Conservation (phyloP, 2,329 filamentous ascomycete genomes). For the Corniculantispora saksenae region DNA sequence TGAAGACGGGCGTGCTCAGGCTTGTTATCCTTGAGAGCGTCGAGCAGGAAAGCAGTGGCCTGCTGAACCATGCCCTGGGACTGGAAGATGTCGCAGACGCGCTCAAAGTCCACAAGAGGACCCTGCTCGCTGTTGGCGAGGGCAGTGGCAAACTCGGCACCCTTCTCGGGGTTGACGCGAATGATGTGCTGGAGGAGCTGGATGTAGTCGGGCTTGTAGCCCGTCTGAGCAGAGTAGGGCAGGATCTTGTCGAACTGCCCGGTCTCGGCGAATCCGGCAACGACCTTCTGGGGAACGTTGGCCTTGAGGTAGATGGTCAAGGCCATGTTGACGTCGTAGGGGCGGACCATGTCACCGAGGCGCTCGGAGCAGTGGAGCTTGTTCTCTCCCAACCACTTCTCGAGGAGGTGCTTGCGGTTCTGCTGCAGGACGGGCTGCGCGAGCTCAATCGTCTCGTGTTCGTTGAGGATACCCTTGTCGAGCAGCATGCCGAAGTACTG, state of each 20-base stretch:
- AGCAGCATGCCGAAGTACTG: constrained; percentile 98
- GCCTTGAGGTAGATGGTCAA: constrained; percentile 88
- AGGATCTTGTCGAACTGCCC: constrained; percentile 97
- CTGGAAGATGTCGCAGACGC: constrained; percentile 96
- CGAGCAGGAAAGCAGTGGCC: constrained; percentile 95
- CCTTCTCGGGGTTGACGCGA: constrained; percentile 88
- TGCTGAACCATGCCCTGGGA: constrained; percentile 97
- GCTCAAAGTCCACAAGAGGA: constrained; percentile 86
- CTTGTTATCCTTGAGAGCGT: constrained; percentile 91
- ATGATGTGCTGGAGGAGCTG: constrained; percentile 90
- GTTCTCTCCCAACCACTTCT: constrained; percentile 97
- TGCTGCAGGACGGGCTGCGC: constrained; percentile 90
- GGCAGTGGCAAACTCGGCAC: constrained; percentile 88
- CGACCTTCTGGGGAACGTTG: constrained; percentile 88
- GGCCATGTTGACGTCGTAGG: constrained; percentile 85
- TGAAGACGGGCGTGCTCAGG: constrained; percentile 92
- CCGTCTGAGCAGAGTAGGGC: constrained; percentile 79
- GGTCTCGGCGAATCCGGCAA: constrained; percentile 91
- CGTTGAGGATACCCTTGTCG: constrained; percentile 91
- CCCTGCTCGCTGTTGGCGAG: constrained; percentile 87
- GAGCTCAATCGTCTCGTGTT: constrained; percentile 90
- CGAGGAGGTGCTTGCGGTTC: constrained; percentile 90
- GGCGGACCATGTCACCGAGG: constrained; percentile 88
- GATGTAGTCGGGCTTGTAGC: constrained; percentile 95
- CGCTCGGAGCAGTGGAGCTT: constrained; percentile 97